Evolutionary conservation across 106 monocot genomes (phyloP), one percentile per base, ranked within the genome.

Genomic region (Ottelia alismoides): DNA sequence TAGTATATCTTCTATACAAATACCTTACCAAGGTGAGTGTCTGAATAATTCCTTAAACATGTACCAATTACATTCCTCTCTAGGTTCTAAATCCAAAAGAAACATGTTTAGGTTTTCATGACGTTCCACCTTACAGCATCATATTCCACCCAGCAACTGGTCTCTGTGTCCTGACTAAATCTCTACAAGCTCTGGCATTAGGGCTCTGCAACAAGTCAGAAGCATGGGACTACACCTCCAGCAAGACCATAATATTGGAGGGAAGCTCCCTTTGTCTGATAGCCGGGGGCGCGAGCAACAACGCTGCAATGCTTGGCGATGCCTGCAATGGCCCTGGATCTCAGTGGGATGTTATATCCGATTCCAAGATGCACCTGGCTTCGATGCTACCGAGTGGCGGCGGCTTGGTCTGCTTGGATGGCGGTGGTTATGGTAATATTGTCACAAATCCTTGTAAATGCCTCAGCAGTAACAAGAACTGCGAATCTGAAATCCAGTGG

Each of bases 401-500:
- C 20, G 30, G 9, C 11, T 30, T 32, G 3, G 46, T 86, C 2
- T 92, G 86, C 62, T 53, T 85, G 68, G 92, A 92, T 31, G 31
- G 74, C 3, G 52, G 20, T 40, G 43, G 14, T 17, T 55, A 76
- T 22, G 70, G 76, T 20, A 61, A 47, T 23, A 21, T 82, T 0
- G 25, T 74, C 1, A 82, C 82, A 12, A 82, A 76, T 43, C 25
- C 65, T n/a, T 89, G 89, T 74, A 64, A 48, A 59, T 89, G 88
- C 59, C 51, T 89, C 45, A 68, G 56, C 28, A 51, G 51, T 2
- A 61, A 74, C 19, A 30, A 55, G 27, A 12, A 27, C 6, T 89
- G 89, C 28, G 74, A 89, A 3, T 64, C 80, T 2, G 72, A 80
- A 54, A 72, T 67, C 35, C 89, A 89, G 58, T 89, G 89, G 89